These are phyloP conservation scores for Ogataea polymorpha DNA, from an alignment of 805 yeast species.

Conservation along the genomic window DNA sequence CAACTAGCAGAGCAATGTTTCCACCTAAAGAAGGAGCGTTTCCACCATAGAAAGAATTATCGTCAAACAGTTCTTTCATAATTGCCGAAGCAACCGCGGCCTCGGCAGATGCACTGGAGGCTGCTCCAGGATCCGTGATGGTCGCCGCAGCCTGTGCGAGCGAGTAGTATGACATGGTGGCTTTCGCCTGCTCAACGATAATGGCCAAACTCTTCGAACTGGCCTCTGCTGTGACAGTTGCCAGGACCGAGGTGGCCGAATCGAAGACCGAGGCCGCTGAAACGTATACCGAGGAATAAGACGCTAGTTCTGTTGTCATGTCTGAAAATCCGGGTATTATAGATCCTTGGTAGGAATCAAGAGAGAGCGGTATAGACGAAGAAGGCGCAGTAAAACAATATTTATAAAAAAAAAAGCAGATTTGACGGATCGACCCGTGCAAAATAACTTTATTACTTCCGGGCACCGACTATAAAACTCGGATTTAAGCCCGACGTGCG, in stretches of 20 bases:
- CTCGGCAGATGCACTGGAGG: conserved; percentile 13
- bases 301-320: neutral
- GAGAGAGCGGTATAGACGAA: no score
- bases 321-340: no score
- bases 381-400: no score
- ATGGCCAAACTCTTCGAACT: conserved; percentile 2
- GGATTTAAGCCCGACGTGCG: no score
- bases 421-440: no score
- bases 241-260: conserved; percentile 14
- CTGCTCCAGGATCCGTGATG: conserved; percentile 18
- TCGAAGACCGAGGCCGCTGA: conserved; percentile 14
- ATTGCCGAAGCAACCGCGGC: conserved; percentile 25
- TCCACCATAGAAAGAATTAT: conserved; percentile 34
- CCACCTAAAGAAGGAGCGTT: conserved; percentile 52
- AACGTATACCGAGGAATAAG: conserved; percentile 2
- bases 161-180: conserved; percentile 29
- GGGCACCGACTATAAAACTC: neutral
- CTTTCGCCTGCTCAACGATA: conserved; percentile 21
- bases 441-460: neutral
- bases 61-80: conserved; percentile 16
- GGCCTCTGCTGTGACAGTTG: conserved; percentile 14
- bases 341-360: no score
- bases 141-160: conserved; percentile 24
- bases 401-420: no score
- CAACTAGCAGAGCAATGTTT: conserved; percentile 54